Conservation (phyloP, 176 grass and related monocot species). For the Oryza brachyantha region DNA sequence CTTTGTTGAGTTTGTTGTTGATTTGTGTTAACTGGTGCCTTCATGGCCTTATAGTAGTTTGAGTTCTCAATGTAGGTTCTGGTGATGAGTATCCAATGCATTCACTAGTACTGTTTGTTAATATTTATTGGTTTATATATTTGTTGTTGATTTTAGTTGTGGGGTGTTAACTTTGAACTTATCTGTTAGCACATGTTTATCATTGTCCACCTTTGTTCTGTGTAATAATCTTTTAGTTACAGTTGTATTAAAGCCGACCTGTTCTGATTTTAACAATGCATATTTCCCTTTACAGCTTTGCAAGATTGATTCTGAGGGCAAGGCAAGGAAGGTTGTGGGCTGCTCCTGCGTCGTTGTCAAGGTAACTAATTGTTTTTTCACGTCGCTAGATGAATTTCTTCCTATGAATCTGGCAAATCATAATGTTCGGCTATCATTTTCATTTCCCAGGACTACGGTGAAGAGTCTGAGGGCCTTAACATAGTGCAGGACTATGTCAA, state of each 20-base stretch:
- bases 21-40: too few species aligned
- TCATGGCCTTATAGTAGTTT: not conserved
- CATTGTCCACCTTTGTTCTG: not conserved
- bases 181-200: not conserved
- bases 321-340: slow-evolving; percentile 53
- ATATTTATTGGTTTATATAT: not conserved
- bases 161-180: not conserved
- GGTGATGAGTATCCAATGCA: not conserved
- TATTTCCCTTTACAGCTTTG: slow-evolving; percentile 31
- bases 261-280: not conserved
- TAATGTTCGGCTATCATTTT: slow-evolving; percentile 2
- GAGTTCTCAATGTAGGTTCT: not conserved
- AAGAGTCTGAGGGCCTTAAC: slow-evolving; percentile 51
- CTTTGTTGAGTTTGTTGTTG: not conserved
- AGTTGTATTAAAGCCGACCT: not conserved
- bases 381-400: not conserved
- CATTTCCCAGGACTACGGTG: slow-evolving; percentile 43
- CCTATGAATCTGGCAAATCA: not conserved
- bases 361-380: not conserved
- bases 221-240: not conserved
- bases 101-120: not conserved
- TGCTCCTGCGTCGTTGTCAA: slow-evolving; percentile 49
- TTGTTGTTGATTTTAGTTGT: not conserved
- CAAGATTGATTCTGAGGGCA: slow-evolving; percentile 54
- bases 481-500: slow-evolving; percentile 56